These are phyloP conservation scores for Jimgerdemannia flammicorona DNA, from an alignment of 192 early-diverging fungal species.

Conservation along the genomic window DNA sequence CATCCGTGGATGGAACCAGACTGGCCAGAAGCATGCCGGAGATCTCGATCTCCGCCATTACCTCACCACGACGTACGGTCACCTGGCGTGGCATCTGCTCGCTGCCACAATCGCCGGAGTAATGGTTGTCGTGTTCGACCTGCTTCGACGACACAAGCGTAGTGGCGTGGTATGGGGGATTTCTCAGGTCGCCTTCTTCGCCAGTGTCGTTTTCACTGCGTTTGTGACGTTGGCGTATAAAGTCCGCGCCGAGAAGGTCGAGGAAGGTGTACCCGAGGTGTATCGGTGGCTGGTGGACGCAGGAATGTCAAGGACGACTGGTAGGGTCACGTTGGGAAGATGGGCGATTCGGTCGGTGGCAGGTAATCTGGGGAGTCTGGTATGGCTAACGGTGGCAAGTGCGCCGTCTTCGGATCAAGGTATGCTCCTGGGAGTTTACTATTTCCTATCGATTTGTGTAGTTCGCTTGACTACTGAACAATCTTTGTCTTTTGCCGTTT, in stretches of 20 bases:
- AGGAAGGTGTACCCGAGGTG: neutral
- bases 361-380: neutral
- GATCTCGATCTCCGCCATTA: constrained; percentile 38
- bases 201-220: constrained; percentile 5
- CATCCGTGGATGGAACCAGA: constrained; percentile 42
- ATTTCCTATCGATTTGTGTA: neutral
- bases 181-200: neutral
- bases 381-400: neutral
- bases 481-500: neutral
- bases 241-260: constrained; percentile 16
- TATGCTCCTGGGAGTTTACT: neutral
- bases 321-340: constrained; percentile 19
- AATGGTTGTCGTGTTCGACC: constrained; percentile 1
- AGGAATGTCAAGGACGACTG: constrained; percentile 9
- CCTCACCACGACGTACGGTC: constrained; percentile 25
- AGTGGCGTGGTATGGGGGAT: neutral
- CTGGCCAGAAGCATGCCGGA: constrained; percentile 44
- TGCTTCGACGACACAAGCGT: constrained; percentile 1
- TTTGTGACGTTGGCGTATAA: constrained; percentile 26
- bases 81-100: constrained; percentile 27
- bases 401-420: too few species aligned
- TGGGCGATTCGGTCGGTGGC: neutral
- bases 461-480: neutral
- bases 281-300: constrained; percentile 10
- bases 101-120: constrained; percentile 7